phyloP scores from a whole-genome alignment of 495 filamentous ascomycete species.

The Parathielavia hyrcaniae region DNA sequence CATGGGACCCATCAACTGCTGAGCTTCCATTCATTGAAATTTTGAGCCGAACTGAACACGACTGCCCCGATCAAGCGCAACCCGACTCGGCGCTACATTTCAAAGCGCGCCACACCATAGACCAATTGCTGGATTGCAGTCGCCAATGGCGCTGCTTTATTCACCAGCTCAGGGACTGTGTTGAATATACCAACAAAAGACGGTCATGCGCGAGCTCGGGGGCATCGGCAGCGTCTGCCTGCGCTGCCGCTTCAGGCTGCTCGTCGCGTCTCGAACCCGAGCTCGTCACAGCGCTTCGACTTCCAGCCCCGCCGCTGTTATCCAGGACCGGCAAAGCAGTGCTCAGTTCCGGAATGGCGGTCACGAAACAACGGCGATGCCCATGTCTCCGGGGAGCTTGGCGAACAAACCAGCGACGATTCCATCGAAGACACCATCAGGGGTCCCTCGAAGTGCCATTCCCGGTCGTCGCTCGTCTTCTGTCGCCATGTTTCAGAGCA shows the following conservation, averaged over 20 bases:
- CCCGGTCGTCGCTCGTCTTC: background rate
- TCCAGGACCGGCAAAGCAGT: background rate
- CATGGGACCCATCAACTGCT: background rate
- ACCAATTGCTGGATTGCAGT: background rate
- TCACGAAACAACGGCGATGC: too few relatives aligned
- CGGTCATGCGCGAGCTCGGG: conserved; percentile 27
- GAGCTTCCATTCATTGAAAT: background rate
- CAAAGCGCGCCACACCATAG: background rate
- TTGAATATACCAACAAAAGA: background rate
- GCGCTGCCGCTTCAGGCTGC: conserved; percentile 22
- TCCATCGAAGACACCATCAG: background rate
- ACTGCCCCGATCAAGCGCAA: background rate
- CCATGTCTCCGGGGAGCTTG: background rate
- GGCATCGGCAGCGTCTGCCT: conserved; percentile 24
- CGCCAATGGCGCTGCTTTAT: background rate
- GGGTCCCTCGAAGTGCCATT: background rate
- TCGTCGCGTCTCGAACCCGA: conserved; percentile 11
- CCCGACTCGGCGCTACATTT: background rate
- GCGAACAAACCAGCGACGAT: background rate
- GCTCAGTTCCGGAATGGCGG: background rate
- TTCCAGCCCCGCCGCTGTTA: background rate
- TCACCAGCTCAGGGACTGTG: background rate
- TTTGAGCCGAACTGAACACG: background rate
- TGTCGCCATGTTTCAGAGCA: conserved; percentile 25
- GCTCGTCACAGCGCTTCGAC: conserved; percentile 8